Evolutionary conservation across 176 grass and related monocot species (phyloP).

Genomic region (Tillandsia leiboldiana): DNA sequence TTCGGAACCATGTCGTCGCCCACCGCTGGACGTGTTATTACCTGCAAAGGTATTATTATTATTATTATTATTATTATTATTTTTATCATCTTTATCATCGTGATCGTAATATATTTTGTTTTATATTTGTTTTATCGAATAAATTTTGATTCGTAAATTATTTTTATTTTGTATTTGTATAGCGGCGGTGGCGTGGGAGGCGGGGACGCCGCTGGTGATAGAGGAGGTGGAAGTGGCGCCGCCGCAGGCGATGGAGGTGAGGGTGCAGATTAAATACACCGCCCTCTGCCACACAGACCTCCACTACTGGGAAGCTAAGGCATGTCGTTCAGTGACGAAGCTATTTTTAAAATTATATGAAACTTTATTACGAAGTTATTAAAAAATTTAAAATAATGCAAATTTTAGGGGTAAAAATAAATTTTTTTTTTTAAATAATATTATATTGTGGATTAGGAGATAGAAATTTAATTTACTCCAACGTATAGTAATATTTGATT

Average conservation of each 20-base stretch:
- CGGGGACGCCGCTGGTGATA: slow-evolving; percentile 13
- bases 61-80: not conserved
- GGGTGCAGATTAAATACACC: slow-evolving; percentile 4
- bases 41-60: slow-evolving; percentile 3
- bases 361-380: too few relatives aligned
- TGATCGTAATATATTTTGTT: not conserved
- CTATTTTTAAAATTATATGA: too few relatives aligned
- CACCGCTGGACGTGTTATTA: slow-evolving; percentile 1
- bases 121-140: not conserved
- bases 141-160: not conserved
- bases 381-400: too few relatives aligned
- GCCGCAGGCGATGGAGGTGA: slow-evolving; percentile 9
- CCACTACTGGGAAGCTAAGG: slow-evolving; percentile 11
- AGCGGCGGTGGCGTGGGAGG: slow-evolving; percentile 14
- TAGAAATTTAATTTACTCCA: too few relatives aligned
- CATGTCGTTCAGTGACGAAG: too few relatives aligned
- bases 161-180: not conserved
- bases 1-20: not conserved
- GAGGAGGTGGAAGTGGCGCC: slow-evolving; percentile 14
- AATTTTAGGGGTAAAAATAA: too few relatives aligned
- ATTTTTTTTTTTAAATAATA: too few relatives aligned
- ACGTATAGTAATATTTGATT: too few relatives aligned
- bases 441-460: too few relatives aligned
- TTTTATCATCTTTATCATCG: not conserved
- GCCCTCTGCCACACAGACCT: slow-evolving; percentile 11